Base-by-base conservation (phyloP, 495 filamentous ascomycete species). In the Xylaria sp. region DNA sequence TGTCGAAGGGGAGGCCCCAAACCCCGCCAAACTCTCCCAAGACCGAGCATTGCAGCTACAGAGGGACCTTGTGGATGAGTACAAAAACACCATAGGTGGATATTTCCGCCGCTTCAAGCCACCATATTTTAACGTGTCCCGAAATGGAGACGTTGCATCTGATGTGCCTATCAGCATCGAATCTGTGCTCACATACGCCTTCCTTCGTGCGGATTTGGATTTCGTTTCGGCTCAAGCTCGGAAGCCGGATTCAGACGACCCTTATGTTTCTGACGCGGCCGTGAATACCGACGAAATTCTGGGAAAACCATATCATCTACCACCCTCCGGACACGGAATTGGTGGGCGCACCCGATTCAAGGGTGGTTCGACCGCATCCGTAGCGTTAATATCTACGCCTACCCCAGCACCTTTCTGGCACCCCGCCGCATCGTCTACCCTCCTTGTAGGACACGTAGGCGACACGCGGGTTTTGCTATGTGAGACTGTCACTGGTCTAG, bases 361-460 rank as follows among this genome's bases (percentile, higher is more conserved):
- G 77, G 96, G 96, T 46, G 96, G 96, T 50, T 96, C 93, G 63
- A 99, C 96, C 6, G 93, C 92, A 35, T 96, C 92, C 48, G 83
- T 97, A 24, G 95, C 92, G 1, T 86, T 99, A 68, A 93, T 99
- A 68, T 96, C 93, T 3, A 97, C 96, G 0, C 93, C 95, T 0
- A 97, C 91, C 0, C 91, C 94, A 0, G 90, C 91, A 1, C 96
- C 96, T 1, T 99, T 96, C 81, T 99, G 96, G 96, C 92, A 98
- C 76, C 96, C 96, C 1, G 86, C 89, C 2, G 90, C 93, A 3
- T 90, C 93, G 11, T 92, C 91, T 1, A 95, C 93, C 12, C 82
- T 99, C 31, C 80, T 97, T n/a, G 90, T 93, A 33, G 92, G 93
- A 7, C 96, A 99, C 78, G 93, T 97, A 15, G 96, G 96, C 69